Evolutionary conservation across 345 rosid genomes (phyloP).

Genomic region (Rhizophora apiculata): DNA sequence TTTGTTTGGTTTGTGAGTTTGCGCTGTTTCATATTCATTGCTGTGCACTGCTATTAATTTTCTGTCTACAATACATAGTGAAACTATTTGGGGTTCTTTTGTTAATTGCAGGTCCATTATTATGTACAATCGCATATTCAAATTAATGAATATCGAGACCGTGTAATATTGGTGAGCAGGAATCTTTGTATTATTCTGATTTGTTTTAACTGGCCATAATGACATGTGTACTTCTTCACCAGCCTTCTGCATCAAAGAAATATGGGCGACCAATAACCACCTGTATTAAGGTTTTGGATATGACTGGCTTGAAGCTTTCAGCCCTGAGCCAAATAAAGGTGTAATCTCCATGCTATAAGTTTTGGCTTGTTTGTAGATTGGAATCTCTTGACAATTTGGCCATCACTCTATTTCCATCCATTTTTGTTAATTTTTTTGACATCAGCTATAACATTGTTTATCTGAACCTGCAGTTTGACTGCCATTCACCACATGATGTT

Average conservation of each 20-base stretch:
- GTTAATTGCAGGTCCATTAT: constrained; percentile 61
- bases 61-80: background rate
- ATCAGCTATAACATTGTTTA: no score
- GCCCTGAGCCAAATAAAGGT: constrained; percentile 90
- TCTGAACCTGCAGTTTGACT: no score
- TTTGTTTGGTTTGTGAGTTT: background rate
- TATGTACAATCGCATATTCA: constrained; percentile 95
- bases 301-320: constrained; percentile 89
- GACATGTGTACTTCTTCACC: constrained; percentile 23
- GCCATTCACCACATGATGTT: background rate
- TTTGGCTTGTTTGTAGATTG: background rate
- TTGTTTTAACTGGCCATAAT: constrained; percentile 6
- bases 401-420: no score
- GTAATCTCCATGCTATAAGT: background rate
- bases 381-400: background rate
- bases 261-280: constrained; percentile 77
- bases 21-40: background rate
- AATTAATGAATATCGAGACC: constrained; percentile 89
- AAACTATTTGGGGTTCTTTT: constrained; percentile 17
- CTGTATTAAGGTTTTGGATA: constrained; percentile 83
- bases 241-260: constrained; percentile 82
- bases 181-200: constrained; percentile 1
- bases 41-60: background rate
- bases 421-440: no score
- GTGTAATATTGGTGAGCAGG: constrained; percentile 72